These are phyloP conservation scores for Pseudotulostoma volvatum DNA, from an alignment of 495 filamentous ascomycete species.

Conservation along the genomic window DNA sequence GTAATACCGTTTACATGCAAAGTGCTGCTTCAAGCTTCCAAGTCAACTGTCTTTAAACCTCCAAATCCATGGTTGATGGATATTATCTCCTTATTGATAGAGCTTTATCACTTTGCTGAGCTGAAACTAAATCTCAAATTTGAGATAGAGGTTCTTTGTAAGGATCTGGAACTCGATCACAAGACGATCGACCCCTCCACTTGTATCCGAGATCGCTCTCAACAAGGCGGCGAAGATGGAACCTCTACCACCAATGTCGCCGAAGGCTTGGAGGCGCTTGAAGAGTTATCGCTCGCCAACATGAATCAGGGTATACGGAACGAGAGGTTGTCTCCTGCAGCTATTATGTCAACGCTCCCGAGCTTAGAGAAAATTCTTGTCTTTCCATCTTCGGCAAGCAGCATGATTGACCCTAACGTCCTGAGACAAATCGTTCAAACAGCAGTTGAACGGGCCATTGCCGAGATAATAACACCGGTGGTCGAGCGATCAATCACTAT, in stretches of 20 bases:
- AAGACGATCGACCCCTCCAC: constrained; percentile 72
- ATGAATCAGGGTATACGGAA: constrained; percentile 52
- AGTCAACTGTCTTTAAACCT: constrained; percentile 77
- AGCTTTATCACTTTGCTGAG: constrained; percentile 83
- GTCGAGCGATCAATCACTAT: constrained; percentile 96
- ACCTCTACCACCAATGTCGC: constrained; percentile 36
- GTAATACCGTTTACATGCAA: constrained; percentile 97
- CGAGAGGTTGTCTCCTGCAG: constrained; percentile 53
- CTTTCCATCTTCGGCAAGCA: constrained; percentile 59
- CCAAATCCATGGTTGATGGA: constrained; percentile 98
- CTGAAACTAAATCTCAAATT: constrained; percentile 92
- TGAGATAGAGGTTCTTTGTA: constrained; percentile 93
- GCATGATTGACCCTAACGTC: constrained; percentile 48
- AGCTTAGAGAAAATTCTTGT: constrained; percentile 58
- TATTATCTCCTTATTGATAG: constrained; percentile 69
- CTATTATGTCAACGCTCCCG: constrained; percentile 58
- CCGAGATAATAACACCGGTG: constrained; percentile 90
- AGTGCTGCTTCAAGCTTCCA: constrained; percentile 65
- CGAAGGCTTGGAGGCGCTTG: constrained; percentile 61
- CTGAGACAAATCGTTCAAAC: constrained; percentile 68
- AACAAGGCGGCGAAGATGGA: constrained; percentile 38
- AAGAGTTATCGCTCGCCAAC: constrained; percentile 56
- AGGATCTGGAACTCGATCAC: constrained; percentile 73
- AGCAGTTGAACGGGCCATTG: constrained; percentile 72
- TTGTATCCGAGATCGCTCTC: constrained; percentile 56